A percentile compares a stretch with the other conserved stretches of the same genome.
Evolutionary conservation across 306 rosid genomes (phyloP).

Genomic region (Medicago arabica): DNA sequence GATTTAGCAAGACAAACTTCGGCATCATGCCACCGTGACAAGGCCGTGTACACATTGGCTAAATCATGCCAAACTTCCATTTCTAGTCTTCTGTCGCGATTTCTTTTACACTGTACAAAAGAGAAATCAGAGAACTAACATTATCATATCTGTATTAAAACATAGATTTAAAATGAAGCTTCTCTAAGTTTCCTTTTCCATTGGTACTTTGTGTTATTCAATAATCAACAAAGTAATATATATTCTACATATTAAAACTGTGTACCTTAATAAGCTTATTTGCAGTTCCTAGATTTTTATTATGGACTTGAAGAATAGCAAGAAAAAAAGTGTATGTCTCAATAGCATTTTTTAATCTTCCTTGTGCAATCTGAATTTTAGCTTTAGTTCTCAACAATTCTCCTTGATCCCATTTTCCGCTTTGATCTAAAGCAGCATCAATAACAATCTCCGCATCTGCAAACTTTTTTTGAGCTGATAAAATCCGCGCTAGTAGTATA

Average conservation of each 20-base stretch:
- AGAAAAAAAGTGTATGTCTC: slow-evolving; percentile 79
- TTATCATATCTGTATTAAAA: no score
- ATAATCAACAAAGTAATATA: background rate
- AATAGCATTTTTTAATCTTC: slow-evolving; percentile 67
- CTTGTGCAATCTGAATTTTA: slow-evolving; percentile 81
- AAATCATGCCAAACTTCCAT: slow-evolving; percentile 94
- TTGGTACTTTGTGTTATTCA: background rate
- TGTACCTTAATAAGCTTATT: slow-evolving; percentile 71
- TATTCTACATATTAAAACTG: background rate
- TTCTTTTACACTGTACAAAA: slow-evolving; percentile 58
- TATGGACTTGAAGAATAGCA: slow-evolving; percentile 82
- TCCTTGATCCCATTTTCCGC: slow-evolving; percentile 93
- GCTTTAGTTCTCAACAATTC: slow-evolving; percentile 84
- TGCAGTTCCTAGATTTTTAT: slow-evolving; percentile 56
- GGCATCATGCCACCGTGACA: slow-evolving; percentile 86
- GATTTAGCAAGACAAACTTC: slow-evolving; percentile 88
- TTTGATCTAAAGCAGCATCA: slow-evolving; percentile 84
- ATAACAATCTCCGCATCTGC: slow-evolving; percentile 78
- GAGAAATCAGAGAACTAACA: slow-evolving; percentile 18
- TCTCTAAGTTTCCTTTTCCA: no score
- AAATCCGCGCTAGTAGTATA: slow-evolving; percentile 72
- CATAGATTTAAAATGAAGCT: background rate
- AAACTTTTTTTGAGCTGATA: slow-evolving; percentile 80
- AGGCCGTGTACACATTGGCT: slow-evolving; percentile 66
- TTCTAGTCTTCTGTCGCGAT: slow-evolving; percentile 69